Conservation (phyloP, 139 green algal species). For the Coelastrella sp. region DNA sequence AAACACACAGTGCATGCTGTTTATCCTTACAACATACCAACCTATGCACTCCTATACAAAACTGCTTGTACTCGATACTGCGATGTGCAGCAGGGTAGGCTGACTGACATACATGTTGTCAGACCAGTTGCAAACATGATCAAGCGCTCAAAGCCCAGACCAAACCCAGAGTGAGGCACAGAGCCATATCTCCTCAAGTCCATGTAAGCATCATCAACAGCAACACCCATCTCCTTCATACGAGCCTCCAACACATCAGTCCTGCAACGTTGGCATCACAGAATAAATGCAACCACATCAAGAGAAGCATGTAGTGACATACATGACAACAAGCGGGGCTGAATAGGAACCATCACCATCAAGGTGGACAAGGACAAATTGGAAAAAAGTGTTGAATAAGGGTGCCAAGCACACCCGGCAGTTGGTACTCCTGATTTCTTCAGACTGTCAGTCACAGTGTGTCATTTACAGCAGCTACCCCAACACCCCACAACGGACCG, state of each 20-base stretch:
- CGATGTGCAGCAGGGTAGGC: too few relatives aligned
- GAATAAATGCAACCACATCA: too few relatives aligned
- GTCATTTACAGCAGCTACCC: not conserved
- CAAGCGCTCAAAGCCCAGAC: constrained; percentile 98
- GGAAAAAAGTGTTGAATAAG: too few relatives aligned
- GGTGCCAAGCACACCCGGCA: not conserved
- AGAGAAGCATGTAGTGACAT: too few relatives aligned
- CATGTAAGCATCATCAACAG: constrained; percentile 91
- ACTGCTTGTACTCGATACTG: too few relatives aligned
- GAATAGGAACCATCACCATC: too few relatives aligned
- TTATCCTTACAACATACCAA: too few relatives aligned
- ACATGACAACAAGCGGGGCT: too few relatives aligned
- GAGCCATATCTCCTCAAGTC: constrained; percentile 95
- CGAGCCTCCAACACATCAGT: constrained; percentile 75
- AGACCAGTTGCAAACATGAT: constrained; percentile 98
- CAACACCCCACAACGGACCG: not conserved
- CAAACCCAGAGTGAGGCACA: constrained; percentile 96
- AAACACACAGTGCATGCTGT: too few relatives aligned
- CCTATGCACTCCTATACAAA: too few relatives aligned
- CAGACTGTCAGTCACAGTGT: not conserved
- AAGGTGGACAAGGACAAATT: too few relatives aligned
- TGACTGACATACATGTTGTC: too few relatives aligned
- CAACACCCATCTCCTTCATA: constrained; percentile 81
- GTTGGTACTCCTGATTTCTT: not conserved
- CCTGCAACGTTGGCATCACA: not conserved